Base-by-base conservation (phyloP, 2,329 filamentous ascomycete genomes). In the Sporothrix luriei region DNA sequence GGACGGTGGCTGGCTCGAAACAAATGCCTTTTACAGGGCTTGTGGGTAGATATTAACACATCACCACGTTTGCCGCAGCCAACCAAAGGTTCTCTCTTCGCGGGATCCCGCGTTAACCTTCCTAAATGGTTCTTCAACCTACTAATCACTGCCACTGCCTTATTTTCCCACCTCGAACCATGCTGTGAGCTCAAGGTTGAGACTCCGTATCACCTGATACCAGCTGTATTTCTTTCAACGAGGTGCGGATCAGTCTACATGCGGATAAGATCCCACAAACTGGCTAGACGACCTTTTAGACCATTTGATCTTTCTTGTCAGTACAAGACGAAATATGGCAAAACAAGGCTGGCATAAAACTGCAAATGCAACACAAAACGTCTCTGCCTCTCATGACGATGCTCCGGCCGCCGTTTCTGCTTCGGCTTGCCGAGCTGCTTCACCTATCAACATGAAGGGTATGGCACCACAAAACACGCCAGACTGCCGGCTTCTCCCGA, bases 401-500 rank as follows among this genome's bases (percentile, higher is more conserved):
- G 21, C 40, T 29, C 40, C 48, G 46, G 24, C n/a, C 24, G 40
- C 24, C 57, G n/a, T 62, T 40, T 26, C 57, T 24, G 21, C 4
- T 49, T 29, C 40, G 24, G 61, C 33, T 49, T 49, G 61, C 43
- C 43, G 61, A 64, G 61, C 61, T 62, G 33, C 33, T 66, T 49
- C 43, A 43, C 59, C n/a, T 62, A 40, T 6, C 16, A 13, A 13
- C 19, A 43, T 24, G 19, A 2, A 64, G 24, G 21, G 33, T 24
- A 48, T 16, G 26, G 5, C 9, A 49, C 46, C 24, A 46, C 6
- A 10, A 10, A 11, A 9, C 6, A 49, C 61, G 26, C 49, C 49
- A 52, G 62, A 19, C 64, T 33, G 64, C 64, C 49, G 64, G 64
- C 64, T 55, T 66, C 64, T 66, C 49, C 64, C 49, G 64, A 66